A percentile compares a stretch with the other conserved stretches of the same genome.
Evolutionary conservation across 805 yeast genomes (phyloP).

Genomic region (Sugiyamaella smithiae): DNA sequence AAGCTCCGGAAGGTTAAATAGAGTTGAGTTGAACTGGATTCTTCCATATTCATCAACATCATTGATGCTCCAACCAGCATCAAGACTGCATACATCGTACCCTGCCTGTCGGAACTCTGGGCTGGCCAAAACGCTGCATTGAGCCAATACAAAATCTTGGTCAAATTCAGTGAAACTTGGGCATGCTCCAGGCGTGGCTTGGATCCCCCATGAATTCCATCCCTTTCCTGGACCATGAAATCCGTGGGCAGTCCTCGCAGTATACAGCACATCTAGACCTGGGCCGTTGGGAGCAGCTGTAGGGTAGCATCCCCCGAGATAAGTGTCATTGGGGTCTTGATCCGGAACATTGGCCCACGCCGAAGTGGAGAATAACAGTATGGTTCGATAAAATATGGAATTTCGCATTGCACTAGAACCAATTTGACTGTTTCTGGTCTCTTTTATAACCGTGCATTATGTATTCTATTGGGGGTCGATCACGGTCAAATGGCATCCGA

Average conservation of each 20-base stretch:
- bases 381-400: neutral
- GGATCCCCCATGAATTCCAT: slow-evolving; percentile 16
- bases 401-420: neutral
- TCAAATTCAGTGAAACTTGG: slow-evolving; percentile 7
- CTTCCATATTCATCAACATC: slow-evolving; percentile 12
- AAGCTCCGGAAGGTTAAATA: slow-evolving; percentile 11
- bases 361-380: neutral
- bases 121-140: slow-evolving; percentile 10
- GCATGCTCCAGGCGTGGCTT: slow-evolving; percentile 5
- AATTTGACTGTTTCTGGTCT: neutral
- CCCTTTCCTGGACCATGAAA: slow-evolving; percentile 11
- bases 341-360: slow-evolving; percentile 9
- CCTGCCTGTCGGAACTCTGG: slow-evolving; percentile 9
- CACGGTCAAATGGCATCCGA: neutral
- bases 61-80: slow-evolving; percentile 15
- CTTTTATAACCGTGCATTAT: neutral
- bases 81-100: slow-evolving; percentile 12
- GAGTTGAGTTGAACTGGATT: slow-evolving; percentile 6
- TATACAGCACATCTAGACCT: slow-evolving; percentile 7
- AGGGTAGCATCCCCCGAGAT: slow-evolving; percentile 15
- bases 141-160: slow-evolving; percentile 10
- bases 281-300: slow-evolving; percentile 5
- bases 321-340: slow-evolving; percentile 11
- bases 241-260: slow-evolving; percentile 9
- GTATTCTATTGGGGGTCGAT: neutral